Percentiles rank a stretch among this genome's conserved stretches.
Evolutionary conservation across 1,139 yeast species (phyloP).

Genomic region (Saccharomycopsis crataegensis): DNA sequence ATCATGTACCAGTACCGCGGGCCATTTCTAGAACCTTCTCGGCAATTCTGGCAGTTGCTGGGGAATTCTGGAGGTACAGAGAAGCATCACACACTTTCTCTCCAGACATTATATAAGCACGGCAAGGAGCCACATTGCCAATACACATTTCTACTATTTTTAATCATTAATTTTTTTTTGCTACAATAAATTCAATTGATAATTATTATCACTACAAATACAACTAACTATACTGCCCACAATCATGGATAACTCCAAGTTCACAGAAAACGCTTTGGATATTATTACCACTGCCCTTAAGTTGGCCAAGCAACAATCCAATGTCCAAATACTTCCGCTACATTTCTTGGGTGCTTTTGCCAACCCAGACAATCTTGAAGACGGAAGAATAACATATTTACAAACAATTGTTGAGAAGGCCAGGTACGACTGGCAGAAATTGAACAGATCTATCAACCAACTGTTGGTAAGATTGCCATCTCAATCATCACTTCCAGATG

Average conservation of each 20-base stretch:
- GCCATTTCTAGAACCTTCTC: no score
- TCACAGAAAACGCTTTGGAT: conserved; percentile 88
- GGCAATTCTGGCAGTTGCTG: no score
- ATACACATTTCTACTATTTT: neutral
- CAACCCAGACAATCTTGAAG: conserved; percentile 61
- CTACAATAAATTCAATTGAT: neutral
- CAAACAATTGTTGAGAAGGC: conserved; percentile 85
- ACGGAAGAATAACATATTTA: conserved; percentile 44
- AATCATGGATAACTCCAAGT: conserved; percentile 56
- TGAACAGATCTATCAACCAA: conserved; percentile 75
- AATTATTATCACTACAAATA: neutral
- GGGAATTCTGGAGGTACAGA: no score
- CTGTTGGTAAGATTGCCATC: conserved; percentile 79
- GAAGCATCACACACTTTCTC: no score
- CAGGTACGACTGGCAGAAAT: conserved; percentile 76
- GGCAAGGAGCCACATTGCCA: neutral
- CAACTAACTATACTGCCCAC: neutral
- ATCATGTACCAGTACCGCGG: no score
- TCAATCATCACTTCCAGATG: conserved; percentile 81
- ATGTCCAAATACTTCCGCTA: conserved; percentile 75
- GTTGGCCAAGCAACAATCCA: conserved; percentile 77
- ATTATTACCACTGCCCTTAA: conserved; percentile 73
- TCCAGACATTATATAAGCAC: no score
- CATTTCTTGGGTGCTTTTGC: conserved; percentile 92
- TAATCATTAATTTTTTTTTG: neutral